A percentile compares a stretch with the other conserved stretches of the same genome.
Evolutionary conservation across 73 alveolate species (phyloP).

Genomic region (Breviolum minutum): DNA sequence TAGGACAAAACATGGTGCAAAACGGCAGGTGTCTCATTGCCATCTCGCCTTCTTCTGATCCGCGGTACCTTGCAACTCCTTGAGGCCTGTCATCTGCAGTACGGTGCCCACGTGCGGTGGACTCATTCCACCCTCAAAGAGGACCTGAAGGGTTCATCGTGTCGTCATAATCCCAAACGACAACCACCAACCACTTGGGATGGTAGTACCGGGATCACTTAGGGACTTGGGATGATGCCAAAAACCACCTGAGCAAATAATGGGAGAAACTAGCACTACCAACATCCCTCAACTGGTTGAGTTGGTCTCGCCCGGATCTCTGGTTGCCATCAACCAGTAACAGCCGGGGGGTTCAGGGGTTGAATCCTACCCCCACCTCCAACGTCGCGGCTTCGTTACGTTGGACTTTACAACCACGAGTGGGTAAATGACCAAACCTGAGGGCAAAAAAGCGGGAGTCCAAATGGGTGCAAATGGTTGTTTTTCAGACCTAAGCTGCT

Average conservation of each 20-base stretch:
- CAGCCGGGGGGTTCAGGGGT: background rate
- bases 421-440: constrained; percentile 91
- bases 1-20: too few species aligned
- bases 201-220: too few species aligned
- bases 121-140: constrained; percentile 69
- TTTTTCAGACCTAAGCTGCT: too few species aligned
- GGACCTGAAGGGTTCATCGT: constrained; percentile 48
- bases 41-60: background rate
- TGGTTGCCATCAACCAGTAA: background rate
- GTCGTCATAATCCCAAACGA: too few species aligned
- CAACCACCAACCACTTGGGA: too few species aligned
- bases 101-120: constrained; percentile 95
- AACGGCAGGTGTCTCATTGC: too few species aligned
- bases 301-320: too few species aligned
- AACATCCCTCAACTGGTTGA: too few species aligned
- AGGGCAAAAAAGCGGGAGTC: background rate
- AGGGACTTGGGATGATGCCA: background rate
- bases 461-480: too few species aligned
- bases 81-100: constrained; percentile 44
- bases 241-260: background rate
- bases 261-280: too few species aligned
- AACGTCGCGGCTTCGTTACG: background rate
- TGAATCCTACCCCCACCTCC: background rate
- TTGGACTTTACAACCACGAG: constrained; percentile 59
- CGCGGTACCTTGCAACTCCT: background rate